Base-by-base conservation (phyloP, 805 yeast genomes). In the Saturnispora serradocipensis region DNA sequence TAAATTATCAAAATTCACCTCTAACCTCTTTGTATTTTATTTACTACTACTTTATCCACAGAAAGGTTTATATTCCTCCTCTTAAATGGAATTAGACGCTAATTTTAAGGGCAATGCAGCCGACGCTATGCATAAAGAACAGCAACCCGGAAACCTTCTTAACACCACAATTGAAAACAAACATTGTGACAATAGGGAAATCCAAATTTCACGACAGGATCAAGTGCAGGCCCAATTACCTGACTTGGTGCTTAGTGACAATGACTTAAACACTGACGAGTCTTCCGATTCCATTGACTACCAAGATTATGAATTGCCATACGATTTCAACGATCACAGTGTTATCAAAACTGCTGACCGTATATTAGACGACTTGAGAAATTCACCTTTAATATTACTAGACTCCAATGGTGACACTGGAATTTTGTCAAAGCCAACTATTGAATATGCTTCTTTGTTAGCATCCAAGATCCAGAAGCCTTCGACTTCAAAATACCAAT, bases 261-360 rank as follows among this genome's bases (percentile, higher is more conserved):
- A 40, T 16, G 49, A 40, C 9, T 36, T 28, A 2, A 16, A 36
- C 13, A 32, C 18, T 9, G 52, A 49, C 5, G 32, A 34, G 4
- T 28, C 35, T 13, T n/a, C 32, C 10, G 25, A 30, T 11, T n/a
- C 47, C 22, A n/a, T 15, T 11, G 30, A 16, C n/a, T 35, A 25
- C 22, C 28, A 43, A 10, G 38, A 49, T 6, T 44, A 24, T 15
- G 10, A 20, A 6, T 18, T 27, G 24, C 36, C 43, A 18, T 49
- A 49, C n/a, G 58, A 61, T 40, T 66, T 66, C 28, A 34, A 44
- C 3, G 52, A 53, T 7, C 56, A 63, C n/a, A 51, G 46, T 18
- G 55, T 61, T 36, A 78, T 79, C 66, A 86, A 85, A 59, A 84
- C 91, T 0, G 66, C 82, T 5, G 85, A 85, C 59, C 69, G 91